Percentiles rank a stretch among this genome's conserved stretches.
Conservation (phyloP, 2,329 filamentous ascomycete species). For the Verticillium albo-atrum region DNA sequence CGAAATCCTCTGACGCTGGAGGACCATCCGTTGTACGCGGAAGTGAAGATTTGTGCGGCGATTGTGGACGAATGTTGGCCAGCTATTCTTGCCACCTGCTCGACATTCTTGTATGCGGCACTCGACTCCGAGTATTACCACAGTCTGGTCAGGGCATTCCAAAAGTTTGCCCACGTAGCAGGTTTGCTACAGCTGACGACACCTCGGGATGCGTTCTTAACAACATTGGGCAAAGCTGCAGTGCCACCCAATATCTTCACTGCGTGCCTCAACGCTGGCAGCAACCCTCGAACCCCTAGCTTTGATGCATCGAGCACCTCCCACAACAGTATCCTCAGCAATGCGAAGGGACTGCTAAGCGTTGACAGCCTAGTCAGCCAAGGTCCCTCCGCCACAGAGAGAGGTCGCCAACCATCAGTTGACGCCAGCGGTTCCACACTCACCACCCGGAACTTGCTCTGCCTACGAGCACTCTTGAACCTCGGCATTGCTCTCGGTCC, state of each 20-base stretch:
- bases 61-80: constrained; percentile 95
- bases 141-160: constrained; percentile 83
- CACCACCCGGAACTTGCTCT: constrained; percentile 86
- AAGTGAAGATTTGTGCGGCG: constrained; percentile 71
- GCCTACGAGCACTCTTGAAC: constrained; percentile 87
- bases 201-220: constrained; percentile 89
- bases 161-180: constrained; percentile 92
- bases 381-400: constrained; percentile 51
- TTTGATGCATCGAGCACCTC: constrained; percentile 34
- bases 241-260: constrained; percentile 76
- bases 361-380: constrained; percentile 66
- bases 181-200: constrained; percentile 80
- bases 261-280: constrained; percentile 50
- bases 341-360: constrained; percentile 67
- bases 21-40: constrained; percentile 64
- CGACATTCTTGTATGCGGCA: constrained; percentile 88
- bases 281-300: constrained; percentile 37
- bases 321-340: constrained; percentile 57
- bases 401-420: constrained; percentile 52
- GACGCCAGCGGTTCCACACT: constrained; percentile 55
- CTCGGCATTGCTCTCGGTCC: constrained; percentile 91
- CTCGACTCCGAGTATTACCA: constrained; percentile 94
- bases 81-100: constrained; percentile 88
- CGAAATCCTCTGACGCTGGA: constrained; percentile 77
- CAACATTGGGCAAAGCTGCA: constrained; percentile 87